phyloP scores from a whole-genome alignment of 73 alveolate genomes.

The Stentor coeruleus region DNA sequence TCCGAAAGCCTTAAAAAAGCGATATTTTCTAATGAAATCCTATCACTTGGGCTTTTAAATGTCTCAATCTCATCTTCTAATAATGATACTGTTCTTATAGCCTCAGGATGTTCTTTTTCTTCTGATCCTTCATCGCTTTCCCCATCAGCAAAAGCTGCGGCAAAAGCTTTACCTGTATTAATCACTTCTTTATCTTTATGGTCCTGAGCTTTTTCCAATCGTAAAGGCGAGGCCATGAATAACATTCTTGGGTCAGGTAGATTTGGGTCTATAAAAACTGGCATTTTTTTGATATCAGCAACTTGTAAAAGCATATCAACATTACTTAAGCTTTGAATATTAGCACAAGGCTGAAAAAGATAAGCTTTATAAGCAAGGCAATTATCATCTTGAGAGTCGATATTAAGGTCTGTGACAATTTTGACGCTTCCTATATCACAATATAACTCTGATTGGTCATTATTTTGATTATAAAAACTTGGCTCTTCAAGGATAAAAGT shows the following conservation, averaged over 20 bases:
- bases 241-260: conserved; percentile 23
- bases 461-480: neutral
- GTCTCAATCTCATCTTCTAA: neutral
- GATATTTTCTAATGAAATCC: neutral
- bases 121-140: neutral
- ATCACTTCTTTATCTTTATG: neutral
- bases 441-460: neutral
- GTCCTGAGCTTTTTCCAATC: neutral
- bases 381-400: neutral
- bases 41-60: neutral
- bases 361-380: neutral
- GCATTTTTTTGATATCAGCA: neutral
- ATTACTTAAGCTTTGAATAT: neutral
- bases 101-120: neutral
- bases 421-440: conserved; percentile 1
- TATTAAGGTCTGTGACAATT: neutral
- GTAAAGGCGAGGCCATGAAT: conserved; percentile 5
- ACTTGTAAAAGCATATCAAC: neutral
- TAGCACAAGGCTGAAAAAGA: neutral
- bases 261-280: neutral
- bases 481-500: conserved; percentile 16
- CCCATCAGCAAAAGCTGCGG: conserved; percentile 13
- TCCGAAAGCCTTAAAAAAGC: neutral
- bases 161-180: neutral
- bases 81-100: neutral